Evolutionary conservation across 495 filamentous ascomycete genomes (phyloP).

Genomic region (Penicillium samsonianum): DNA sequence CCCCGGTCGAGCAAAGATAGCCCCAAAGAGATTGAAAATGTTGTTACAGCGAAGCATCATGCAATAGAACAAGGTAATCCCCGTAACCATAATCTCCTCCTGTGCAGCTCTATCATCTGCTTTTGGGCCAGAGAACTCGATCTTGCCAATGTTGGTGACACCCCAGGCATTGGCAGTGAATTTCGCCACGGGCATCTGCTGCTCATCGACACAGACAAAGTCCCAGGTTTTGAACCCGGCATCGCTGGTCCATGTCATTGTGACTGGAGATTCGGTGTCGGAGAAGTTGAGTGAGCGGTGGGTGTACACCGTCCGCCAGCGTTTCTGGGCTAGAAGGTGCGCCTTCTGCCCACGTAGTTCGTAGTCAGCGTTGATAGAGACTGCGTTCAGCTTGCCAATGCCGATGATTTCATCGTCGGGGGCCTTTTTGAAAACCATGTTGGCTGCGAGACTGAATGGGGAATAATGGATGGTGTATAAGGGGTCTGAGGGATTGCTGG

Average conservation of each 20-base stretch:
- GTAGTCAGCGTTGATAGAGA: conserved; percentile 36
- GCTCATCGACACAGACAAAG: conserved; percentile 37
- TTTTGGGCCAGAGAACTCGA: conserved; percentile 34
- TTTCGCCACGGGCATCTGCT: conserved; percentile 31
- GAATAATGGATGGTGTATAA: conserved; percentile 25
- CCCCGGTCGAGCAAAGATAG: conserved; percentile 23
- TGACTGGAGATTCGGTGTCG: conserved; percentile 21
- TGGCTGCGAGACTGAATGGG: conserved; percentile 14
- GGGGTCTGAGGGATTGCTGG: conserved; percentile 15
- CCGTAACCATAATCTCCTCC: conserved; percentile 40
- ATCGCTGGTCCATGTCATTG: conserved; percentile 36
- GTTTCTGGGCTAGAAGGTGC: conserved; percentile 32
- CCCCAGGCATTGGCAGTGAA: conserved; percentile 31
- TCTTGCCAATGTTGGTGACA: conserved; percentile 29
- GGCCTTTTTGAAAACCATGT: conserved; percentile 17
- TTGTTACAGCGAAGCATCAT: conserved; percentile 31
- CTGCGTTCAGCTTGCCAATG: conserved; percentile 22
- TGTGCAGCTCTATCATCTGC: conserved; percentile 16
- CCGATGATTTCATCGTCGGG: conserved; percentile 23
- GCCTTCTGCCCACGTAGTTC: conserved; percentile 25
- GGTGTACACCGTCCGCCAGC: conserved; percentile 34
- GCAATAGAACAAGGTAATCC: conserved; percentile 31
- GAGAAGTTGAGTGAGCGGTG: conserved; percentile 31
- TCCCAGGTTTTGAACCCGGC: conserved; percentile 36
- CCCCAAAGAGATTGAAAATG: conserved; percentile 29